phyloP scores from a whole-genome alignment of 768 basidiomycete genomes.

The Lepiota brunneoincarnata region DNA sequence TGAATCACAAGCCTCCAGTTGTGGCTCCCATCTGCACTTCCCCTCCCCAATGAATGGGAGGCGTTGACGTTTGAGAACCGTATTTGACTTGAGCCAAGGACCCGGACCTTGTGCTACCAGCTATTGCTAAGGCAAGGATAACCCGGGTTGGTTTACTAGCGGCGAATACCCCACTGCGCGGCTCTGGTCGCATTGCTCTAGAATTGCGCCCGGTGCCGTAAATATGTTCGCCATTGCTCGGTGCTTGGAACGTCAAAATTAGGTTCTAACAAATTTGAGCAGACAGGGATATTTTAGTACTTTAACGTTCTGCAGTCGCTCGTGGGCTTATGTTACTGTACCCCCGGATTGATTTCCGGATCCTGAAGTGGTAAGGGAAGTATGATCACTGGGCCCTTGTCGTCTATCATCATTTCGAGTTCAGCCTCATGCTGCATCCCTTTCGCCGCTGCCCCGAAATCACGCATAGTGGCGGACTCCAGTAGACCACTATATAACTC shows the following conservation, averaged over 20 bases:
- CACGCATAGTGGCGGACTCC: background rate
- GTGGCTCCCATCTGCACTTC: background rate
- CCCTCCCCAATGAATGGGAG: background rate
- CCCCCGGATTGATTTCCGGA: constrained; percentile 5
- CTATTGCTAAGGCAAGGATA: too few species aligned
- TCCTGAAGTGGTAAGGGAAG: constrained; percentile 4
- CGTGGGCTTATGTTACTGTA: constrained; percentile 1
- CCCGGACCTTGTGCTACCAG: background rate
- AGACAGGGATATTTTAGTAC: background rate
- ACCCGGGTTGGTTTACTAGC: too few species aligned
- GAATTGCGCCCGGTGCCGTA: background rate
- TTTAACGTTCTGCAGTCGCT: background rate
- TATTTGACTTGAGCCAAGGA: background rate
- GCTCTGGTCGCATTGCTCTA: background rate
- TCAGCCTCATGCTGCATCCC: background rate
- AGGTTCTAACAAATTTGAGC: background rate
- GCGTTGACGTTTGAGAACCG: background rate
- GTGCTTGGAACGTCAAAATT: background rate
- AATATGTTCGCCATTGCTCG: background rate
- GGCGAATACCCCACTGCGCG: too few species aligned
- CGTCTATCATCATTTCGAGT: constrained; percentile 9
- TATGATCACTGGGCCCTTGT: background rate
- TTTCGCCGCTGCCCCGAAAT: constrained; percentile 1
- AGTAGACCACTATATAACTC: background rate
- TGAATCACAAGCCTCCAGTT: background rate